These are phyloP conservation scores for Aspergillus persii DNA, from an alignment of 2,329 filamentous ascomycete genomes.

Conservation along the genomic window DNA sequence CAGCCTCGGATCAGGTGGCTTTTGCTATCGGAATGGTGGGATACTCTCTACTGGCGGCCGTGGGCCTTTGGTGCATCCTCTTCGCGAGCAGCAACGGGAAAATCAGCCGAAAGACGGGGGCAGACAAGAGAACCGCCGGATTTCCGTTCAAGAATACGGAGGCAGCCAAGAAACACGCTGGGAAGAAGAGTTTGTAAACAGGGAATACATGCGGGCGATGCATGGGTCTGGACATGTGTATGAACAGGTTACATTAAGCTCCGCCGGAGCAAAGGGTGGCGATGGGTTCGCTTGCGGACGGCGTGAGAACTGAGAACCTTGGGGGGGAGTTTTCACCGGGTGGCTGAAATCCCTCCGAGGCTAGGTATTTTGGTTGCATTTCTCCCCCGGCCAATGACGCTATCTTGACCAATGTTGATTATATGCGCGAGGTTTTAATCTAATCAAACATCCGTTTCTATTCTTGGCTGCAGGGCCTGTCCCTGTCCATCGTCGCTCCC, in stretches of 20 bases:
- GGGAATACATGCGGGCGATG: background rate
- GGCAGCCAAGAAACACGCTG: slow-evolving; percentile 51
- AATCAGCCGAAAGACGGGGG: slow-evolving; percentile 62
- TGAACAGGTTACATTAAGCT: background rate
- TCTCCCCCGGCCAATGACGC: background rate
- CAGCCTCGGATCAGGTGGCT: slow-evolving; percentile 53
- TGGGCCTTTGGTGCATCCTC: slow-evolving; percentile 65
- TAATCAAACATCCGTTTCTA: background rate
- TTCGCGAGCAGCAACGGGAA: slow-evolving; percentile 57
- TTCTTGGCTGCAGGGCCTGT: background rate
- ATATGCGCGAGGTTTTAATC: background rate
- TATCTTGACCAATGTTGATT: background rate
- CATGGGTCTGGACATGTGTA: background rate
- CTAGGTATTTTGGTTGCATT: background rate
- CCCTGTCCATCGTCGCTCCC: background rate
- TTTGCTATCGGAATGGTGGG: slow-evolving; percentile 61
- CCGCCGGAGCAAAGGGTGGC: background rate
- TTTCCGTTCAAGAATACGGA: slow-evolving; percentile 64
- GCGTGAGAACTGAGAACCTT: background rate
- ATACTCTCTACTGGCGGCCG: slow-evolving; percentile 56
- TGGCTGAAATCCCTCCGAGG: slow-evolving; percentile 1
- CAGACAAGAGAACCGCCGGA: slow-evolving; percentile 64
- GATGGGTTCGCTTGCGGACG: background rate
- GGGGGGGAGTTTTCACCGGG: slow-evolving; percentile 1
- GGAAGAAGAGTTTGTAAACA: slow-evolving; percentile 25